phyloP scores from a whole-genome alignment of 2,329 filamentous ascomycete genomes.

The Trichoderma koningiopsis region DNA sequence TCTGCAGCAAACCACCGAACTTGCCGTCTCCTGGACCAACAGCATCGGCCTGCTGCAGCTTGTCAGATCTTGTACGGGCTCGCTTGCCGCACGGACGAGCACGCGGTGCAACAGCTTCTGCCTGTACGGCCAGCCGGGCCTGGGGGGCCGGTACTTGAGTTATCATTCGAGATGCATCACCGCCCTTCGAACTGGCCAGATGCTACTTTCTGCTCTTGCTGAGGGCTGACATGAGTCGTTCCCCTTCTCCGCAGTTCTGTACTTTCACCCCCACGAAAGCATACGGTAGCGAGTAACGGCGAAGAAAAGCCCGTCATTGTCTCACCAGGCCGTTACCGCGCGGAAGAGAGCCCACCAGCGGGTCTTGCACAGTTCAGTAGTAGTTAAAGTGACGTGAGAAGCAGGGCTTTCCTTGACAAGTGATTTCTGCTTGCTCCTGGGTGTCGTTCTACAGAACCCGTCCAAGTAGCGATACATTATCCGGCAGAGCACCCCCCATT shows the following conservation, averaged over 20 bases:
- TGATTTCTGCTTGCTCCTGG: constrained; percentile 20
- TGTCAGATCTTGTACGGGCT: constrained; percentile 25
- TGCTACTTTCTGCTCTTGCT: constrained; percentile 16
- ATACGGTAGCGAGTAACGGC: constrained; percentile 25
- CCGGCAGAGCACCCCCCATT: constrained; percentile 21
- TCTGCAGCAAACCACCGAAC: constrained; percentile 26
- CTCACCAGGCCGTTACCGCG: constrained; percentile 27
- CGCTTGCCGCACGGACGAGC: constrained; percentile 19
- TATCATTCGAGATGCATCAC: constrained; percentile 22
- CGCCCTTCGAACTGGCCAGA: constrained; percentile 12
- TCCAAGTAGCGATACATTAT: constrained; percentile 24
- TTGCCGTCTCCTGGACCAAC: constrained; percentile 26
- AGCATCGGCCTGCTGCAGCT: constrained; percentile 24
- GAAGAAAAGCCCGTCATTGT: constrained; percentile 27
- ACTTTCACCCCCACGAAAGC: constrained; percentile 25
- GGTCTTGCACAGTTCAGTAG: constrained; percentile 23
- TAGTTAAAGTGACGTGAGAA: constrained; percentile 26
- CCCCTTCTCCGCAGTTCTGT: constrained; percentile 24
- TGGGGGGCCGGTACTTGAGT: constrained; percentile 22
- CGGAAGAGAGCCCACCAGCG: constrained; percentile 23
- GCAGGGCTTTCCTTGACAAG: constrained; percentile 22
- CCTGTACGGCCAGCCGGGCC: constrained; percentile 11
- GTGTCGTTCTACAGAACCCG: constrained; percentile 3
- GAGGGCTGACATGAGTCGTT: constrained; percentile 25
- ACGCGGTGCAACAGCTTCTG: constrained; percentile 17